Evolutionary conservation across 768 basidiomycete genomes (phyloP).

Genomic region (Serpula lacrymans): DNA sequence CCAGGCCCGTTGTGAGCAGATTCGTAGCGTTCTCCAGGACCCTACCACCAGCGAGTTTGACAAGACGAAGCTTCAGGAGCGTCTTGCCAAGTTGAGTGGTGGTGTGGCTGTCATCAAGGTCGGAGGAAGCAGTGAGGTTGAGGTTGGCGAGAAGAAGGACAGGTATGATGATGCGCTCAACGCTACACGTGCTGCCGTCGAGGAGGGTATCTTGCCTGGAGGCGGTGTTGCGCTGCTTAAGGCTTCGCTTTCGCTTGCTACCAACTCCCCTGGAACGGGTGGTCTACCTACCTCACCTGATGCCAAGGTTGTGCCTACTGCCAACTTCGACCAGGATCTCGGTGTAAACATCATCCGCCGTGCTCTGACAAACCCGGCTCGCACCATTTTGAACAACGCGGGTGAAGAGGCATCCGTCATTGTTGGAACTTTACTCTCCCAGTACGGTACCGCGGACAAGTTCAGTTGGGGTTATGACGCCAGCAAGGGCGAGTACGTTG

Average conservation of each 20-base stretch:
- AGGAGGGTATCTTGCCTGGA: slow-evolving; percentile 97
- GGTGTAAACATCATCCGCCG: slow-evolving; percentile 91
- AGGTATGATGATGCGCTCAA: slow-evolving; percentile 96
- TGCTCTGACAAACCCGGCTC: slow-evolving; percentile 78
- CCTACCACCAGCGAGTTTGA: slow-evolving; percentile 89
- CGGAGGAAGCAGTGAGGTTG: slow-evolving; percentile 89
- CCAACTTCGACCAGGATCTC: slow-evolving; percentile 97
- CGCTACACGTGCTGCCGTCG: slow-evolving; percentile 97
- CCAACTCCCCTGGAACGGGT: slow-evolving; percentile 44
- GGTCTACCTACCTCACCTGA: slow-evolving; percentile 48
- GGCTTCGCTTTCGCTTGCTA: slow-evolving; percentile 68
- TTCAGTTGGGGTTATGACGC: slow-evolving; percentile 91
- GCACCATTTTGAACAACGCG: slow-evolving; percentile 89
- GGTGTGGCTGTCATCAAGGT: slow-evolving; percentile 99
- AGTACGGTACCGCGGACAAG: slow-evolving; percentile 71
- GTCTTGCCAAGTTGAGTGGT: slow-evolving; percentile 92
- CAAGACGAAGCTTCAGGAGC: slow-evolving; percentile 92
- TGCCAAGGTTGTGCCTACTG: slow-evolving; percentile 67
- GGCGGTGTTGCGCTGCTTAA: slow-evolving; percentile 93
- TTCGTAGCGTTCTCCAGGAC: slow-evolving; percentile 80
- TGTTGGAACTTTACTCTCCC: slow-evolving; percentile 75
- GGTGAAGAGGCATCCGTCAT: slow-evolving; percentile 94
- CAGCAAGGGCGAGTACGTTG: slow-evolving; percentile 85
- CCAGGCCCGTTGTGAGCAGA: slow-evolving; percentile 92
- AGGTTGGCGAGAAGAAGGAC: slow-evolving; percentile 99